A percentile compares a stretch with the other conserved stretches of the same genome.
Conservation (phyloP, 495 filamentous ascomycete species). For the Penicillium malachiteum region DNA sequence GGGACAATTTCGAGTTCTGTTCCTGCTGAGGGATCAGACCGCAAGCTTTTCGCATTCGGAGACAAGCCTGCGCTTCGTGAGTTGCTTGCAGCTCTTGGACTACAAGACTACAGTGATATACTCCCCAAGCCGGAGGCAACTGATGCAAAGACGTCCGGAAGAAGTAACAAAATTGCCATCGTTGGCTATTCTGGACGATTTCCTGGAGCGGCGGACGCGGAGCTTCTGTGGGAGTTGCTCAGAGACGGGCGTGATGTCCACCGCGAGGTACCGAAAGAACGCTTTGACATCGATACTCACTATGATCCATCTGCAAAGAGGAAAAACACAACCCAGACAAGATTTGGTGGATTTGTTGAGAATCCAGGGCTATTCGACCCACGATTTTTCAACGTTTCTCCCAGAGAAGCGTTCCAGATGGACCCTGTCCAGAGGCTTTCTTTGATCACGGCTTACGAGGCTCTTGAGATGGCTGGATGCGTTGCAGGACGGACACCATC, state of each 20-base stretch:
- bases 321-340: constrained; percentile 30
- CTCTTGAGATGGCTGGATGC: constrained; percentile 71
- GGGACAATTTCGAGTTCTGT: too few relatives aligned
- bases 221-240: constrained; percentile 3
- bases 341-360: constrained; percentile 41
- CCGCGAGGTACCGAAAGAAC: constrained; percentile 32
- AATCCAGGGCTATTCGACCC: constrained; percentile 33
- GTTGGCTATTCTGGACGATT: constrained; percentile 10
- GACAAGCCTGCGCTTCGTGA: too few relatives aligned
- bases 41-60: too few relatives aligned
- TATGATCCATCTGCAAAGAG: constrained; percentile 37
- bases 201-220: neutral
- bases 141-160: neutral
- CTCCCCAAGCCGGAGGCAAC: too few relatives aligned
- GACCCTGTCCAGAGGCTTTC: constrained; percentile 77
- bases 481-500: constrained; percentile 4
- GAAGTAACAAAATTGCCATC: constrained; percentile 6
- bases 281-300: constrained; percentile 42
- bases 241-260: neutral
- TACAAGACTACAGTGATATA: too few relatives aligned
- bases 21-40: too few relatives aligned
- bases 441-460: constrained; percentile 73
- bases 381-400: constrained; percentile 38
- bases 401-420: constrained; percentile 56
- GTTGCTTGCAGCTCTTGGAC: too few relatives aligned